Base-by-base conservation (phyloP, 495 filamentous ascomycete species). In the Penicillium diatomitis region DNA sequence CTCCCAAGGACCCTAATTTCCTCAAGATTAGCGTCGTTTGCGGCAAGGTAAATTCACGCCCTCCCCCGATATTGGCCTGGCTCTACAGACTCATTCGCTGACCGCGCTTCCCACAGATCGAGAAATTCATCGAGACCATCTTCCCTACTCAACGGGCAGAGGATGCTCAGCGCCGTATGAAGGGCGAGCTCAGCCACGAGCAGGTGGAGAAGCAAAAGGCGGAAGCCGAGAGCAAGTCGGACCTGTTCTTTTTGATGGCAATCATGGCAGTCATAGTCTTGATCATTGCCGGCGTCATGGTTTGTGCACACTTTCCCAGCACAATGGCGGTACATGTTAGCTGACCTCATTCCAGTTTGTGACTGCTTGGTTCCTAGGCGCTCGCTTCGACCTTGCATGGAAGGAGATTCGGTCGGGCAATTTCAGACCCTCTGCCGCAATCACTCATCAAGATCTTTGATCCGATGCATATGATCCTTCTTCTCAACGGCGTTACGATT, bases 51-150 rank as follows among this genome's bases (percentile, higher is more conserved):
- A 55, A 79, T 20, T 20, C 20, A 2, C 20, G 0, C 2, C 34
- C 34, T 12, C 65, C 3, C 3, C 29, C 10, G 34, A 38, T 38
- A 11, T 1, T 33, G 7, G 6, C 9, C 32, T 9, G 20, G 20
- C 20, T 33, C 4, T 27, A 2, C n/a, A 0, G 5, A 6, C 7
- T 7, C 12, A 0, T 33, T 9, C 9, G 4, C 9, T 40, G 0
- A 40, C 38, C 12, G 4, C 9, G 4, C 35, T 11, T 39, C n/a
- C 32, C 31, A 9, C 58, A 96, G 89, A 87, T 96, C 44, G 92
- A 98, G 63, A 88, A 95, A 76, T 98, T 95, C 66, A 95, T 97
- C 55, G 92, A 98, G 64, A 80, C 81, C 5, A 84, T 98, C 58
- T 98, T 90, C 81, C 92, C 92, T 5, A 79, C 81, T 9, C 82